These are phyloP conservation scores for Colletotrichum caudatum DNA, from an alignment of 2,329 filamentous ascomycete genomes.

Conservation along the genomic window DNA sequence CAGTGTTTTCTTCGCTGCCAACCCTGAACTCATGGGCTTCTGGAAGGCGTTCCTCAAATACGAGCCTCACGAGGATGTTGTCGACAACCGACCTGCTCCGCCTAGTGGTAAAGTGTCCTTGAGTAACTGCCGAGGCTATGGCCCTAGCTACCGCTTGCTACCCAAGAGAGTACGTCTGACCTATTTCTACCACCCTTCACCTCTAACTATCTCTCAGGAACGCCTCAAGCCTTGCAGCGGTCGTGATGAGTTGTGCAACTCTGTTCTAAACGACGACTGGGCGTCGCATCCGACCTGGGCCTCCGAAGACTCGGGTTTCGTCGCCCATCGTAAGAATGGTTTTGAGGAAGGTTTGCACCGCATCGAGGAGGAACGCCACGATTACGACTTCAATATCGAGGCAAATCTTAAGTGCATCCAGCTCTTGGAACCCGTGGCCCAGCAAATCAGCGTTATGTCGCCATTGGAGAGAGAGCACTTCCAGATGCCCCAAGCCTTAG, in stretches of 20 bases:
- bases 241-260: slow-evolving; percentile 92
- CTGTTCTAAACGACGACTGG: slow-evolving; percentile 97
- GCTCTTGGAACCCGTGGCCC: slow-evolving; percentile 92
- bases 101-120: slow-evolving; percentile 88
- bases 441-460: slow-evolving; percentile 86
- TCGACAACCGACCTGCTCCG: slow-evolving; percentile 81
- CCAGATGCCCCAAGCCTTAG: slow-evolving; percentile 83
- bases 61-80: slow-evolving; percentile 79
- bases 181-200: no score
- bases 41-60: slow-evolving; percentile 88
- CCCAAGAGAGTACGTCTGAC: slow-evolving; percentile 75
- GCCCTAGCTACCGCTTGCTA: slow-evolving; percentile 92
- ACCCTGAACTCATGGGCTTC: slow-evolving; percentile 87
- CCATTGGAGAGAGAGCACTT: slow-evolving; percentile 79
- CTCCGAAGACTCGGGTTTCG: slow-evolving; percentile 96
- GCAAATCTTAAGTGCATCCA: slow-evolving; percentile 95
- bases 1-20: slow-evolving; percentile 86
- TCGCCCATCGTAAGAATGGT: slow-evolving; percentile 95
- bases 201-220: slow-evolving; percentile 62
- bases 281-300: slow-evolving; percentile 99
- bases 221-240: slow-evolving; percentile 92
- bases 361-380: slow-evolving; percentile 97
- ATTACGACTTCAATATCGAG: slow-evolving; percentile 99
- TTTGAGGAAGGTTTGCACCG: slow-evolving; percentile 95
- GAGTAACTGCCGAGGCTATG: slow-evolving; percentile 94